A percentile compares a stretch with the other conserved stretches of the same genome.
Conservation (phyloP, 2,329 filamentous ascomycete genomes). For the Aspergillus sergii region DNA sequence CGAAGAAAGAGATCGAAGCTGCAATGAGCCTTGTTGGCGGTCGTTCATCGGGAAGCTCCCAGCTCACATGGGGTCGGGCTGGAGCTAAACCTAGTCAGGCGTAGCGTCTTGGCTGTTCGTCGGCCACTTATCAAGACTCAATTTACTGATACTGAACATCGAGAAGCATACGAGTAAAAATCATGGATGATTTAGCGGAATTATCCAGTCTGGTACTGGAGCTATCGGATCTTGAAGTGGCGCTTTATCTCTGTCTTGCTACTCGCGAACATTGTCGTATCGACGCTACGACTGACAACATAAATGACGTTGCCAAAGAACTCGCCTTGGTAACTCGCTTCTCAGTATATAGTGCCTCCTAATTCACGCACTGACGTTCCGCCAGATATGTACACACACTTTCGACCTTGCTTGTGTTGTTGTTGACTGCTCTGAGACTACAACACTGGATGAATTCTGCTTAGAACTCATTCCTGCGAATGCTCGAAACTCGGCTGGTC, state of each 20-base stretch:
- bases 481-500: slow-evolving; percentile 22
- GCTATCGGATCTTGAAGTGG: slow-evolving; percentile 85
- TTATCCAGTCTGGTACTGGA: slow-evolving; percentile 72
- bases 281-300: slow-evolving; percentile 64
- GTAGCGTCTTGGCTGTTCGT: not conserved
- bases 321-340: slow-evolving; percentile 62
- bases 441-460: slow-evolving; percentile 79
- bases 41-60: slow-evolving; percentile 10
- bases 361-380: not conserved
- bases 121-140: not conserved
- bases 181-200: slow-evolving; percentile 28
- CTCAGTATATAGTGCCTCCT: not conserved
- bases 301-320: slow-evolving; percentile 73
- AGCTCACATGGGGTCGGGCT: slow-evolving; percentile 17
- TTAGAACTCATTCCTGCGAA: slow-evolving; percentile 63
- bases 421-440: slow-evolving; percentile 71
- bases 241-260: slow-evolving; percentile 77
- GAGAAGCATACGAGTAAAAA: slow-evolving; percentile 2
- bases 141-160: not conserved
- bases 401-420: slow-evolving; percentile 73
- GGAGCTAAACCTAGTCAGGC: slow-evolving; percentile 17
- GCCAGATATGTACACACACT: slow-evolving; percentile 66
- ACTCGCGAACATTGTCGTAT: slow-evolving; percentile 87
- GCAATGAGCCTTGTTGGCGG: slow-evolving; percentile 5
- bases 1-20: not conserved